Percentiles rank a stretch among this genome's conserved stretches.
Evolutionary conservation across 352 stramenopile species (phyloP).

Genomic region (Phytopythium litorale): DNA sequence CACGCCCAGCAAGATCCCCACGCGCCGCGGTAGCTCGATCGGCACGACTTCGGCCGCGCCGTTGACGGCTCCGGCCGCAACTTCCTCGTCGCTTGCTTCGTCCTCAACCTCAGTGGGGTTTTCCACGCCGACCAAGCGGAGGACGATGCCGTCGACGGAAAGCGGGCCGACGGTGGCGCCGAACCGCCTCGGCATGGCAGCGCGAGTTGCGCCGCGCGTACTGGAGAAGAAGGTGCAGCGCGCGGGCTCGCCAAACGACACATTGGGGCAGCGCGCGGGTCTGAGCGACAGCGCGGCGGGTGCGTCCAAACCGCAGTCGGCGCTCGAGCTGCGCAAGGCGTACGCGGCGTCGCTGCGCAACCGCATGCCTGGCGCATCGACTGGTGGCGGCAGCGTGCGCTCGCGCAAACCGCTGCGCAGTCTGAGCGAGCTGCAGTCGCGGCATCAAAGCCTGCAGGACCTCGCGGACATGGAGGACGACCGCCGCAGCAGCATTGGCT

Average conservation of each 20-base stretch:
- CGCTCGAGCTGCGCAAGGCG: conserved; percentile 20
- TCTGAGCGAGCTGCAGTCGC: conserved; percentile 15
- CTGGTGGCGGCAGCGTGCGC: conserved; percentile 20
- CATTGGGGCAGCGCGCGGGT: conserved; percentile 1
- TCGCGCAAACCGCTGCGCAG: conserved; percentile 16
- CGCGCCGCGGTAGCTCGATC: conserved; percentile 9
- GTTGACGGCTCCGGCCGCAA: background rate
- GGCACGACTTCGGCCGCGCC: background rate
- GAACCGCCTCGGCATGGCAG: conserved; percentile 38
- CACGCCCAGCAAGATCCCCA: conserved; percentile 14
- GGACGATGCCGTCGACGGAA: conserved; percentile 12
- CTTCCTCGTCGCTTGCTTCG: background rate
- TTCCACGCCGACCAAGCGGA: conserved; percentile 21
- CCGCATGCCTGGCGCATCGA: conserved; percentile 20
- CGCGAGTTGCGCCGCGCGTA: conserved; percentile 27
- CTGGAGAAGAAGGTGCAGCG: conserved; percentile 36
- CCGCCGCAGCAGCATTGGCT: conserved; percentile 42
- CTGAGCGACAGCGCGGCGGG: conserved; percentile 8
- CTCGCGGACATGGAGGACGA: conserved; percentile 37
- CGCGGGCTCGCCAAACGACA: conserved; percentile 17
- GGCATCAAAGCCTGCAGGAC: conserved; percentile 34
- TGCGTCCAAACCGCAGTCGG: conserved; percentile 16
- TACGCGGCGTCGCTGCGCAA: conserved; percentile 20
- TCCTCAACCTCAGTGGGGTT: background rate
- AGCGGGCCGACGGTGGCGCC: conserved; percentile 12